These are phyloP conservation scores for Panus rudis DNA, from an alignment of 768 basidiomycete species.

Conservation along the genomic window DNA sequence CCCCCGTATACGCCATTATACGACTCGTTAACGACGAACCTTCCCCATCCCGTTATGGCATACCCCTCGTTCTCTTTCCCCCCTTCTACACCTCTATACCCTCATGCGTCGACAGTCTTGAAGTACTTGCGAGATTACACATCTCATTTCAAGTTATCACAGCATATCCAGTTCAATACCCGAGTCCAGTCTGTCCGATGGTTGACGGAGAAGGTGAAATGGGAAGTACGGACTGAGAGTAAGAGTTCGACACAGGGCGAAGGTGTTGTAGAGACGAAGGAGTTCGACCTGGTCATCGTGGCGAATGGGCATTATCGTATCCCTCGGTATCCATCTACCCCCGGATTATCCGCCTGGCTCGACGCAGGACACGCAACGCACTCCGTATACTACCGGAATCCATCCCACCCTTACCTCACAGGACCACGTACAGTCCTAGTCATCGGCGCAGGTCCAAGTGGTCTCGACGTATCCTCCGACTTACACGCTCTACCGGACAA, in stretches of 20 bases:
- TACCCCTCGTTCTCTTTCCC: slow-evolving; percentile 60
- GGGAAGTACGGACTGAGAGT: slow-evolving; percentile 35
- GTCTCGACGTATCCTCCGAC: slow-evolving; percentile 58
- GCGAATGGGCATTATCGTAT: slow-evolving; percentile 71
- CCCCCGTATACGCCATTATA: slow-evolving; percentile 68
- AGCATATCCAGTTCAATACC: slow-evolving; percentile 59
- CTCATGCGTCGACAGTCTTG: slow-evolving; percentile 51
- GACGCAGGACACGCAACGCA: slow-evolving; percentile 47
- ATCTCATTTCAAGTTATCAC: slow-evolving; percentile 47
- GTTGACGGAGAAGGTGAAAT: slow-evolving; percentile 27
- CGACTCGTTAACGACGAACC: slow-evolving; percentile 74
- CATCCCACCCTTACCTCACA: slow-evolving; percentile 26
- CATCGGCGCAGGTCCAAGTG: slow-evolving; percentile 52
- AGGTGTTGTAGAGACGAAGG: slow-evolving; percentile 22
- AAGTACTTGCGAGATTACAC: slow-evolving; percentile 69
- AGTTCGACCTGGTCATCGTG: slow-evolving; percentile 62
- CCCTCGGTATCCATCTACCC: slow-evolving; percentile 54
- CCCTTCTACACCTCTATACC: slow-evolving; percentile 65
- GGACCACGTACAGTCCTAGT: slow-evolving; percentile 33
- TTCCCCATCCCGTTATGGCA: slow-evolving; percentile 75
- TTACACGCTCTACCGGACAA: slow-evolving; percentile 36
- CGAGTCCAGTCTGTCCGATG: slow-evolving; percentile 43
- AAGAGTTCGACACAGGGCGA: neutral
- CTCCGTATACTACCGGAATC: slow-evolving; percentile 61
- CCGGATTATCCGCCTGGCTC: slow-evolving; percentile 58